Conservation (phyloP, 257 asterid genomes). For the Solanum virginianum region DNA sequence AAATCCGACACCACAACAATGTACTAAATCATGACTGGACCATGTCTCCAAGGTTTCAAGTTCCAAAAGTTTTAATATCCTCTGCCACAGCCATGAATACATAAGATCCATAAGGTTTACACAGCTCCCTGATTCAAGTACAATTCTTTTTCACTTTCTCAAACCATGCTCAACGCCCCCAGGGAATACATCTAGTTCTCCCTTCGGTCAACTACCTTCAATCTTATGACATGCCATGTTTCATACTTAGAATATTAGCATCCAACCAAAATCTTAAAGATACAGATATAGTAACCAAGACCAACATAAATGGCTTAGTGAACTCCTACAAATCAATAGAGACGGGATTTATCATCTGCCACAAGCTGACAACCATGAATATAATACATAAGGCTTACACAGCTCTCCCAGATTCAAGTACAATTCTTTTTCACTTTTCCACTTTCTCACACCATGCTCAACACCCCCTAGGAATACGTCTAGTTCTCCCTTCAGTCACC, state of each 20-base stretch:
- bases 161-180: not conserved
- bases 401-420: not conserved
- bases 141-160: not conserved
- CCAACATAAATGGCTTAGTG: too few species aligned
- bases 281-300: too few species aligned
- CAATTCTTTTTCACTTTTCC: not conserved
- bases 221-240: too few species aligned
- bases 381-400: not conserved
- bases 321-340: too few species aligned
- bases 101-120: not conserved
- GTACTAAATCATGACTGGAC: conserved; percentile 14
- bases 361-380: not conserved
- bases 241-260: too few species aligned
- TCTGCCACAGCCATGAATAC: not conserved
- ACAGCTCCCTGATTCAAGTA: not conserved
- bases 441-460: not conserved
- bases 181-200: not conserved
- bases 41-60: conserved; percentile 5
- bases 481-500: not conserved
- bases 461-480: not conserved
- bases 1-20: conserved; percentile 5
- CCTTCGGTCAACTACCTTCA: not conserved
- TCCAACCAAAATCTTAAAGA: too few species aligned
- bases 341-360: not conserved
- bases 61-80: not conserved